Evolutionary conservation across 805 yeast species (phyloP).

Genomic region (Myxozyma geophila): DNA sequence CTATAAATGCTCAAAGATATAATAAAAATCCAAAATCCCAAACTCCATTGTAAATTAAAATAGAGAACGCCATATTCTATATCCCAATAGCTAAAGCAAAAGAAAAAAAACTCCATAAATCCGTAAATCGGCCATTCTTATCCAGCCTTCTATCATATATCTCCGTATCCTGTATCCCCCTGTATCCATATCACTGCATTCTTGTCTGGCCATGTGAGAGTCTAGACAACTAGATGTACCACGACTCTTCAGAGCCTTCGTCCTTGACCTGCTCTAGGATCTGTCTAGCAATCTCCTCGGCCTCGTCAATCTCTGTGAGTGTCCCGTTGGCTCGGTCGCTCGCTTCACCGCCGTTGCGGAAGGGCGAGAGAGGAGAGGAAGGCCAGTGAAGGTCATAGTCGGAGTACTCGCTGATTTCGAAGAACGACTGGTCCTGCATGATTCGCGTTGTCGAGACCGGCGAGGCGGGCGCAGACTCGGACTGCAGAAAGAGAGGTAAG

Average conservation of each 20-base stretch:
- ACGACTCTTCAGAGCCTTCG: background rate
- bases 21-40: too few species aligned
- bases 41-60: background rate
- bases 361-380: background rate
- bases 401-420: conserved; percentile 12
- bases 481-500: background rate
- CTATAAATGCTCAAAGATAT: too few species aligned
- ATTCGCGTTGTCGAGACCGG: conserved; percentile 22
- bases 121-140: background rate
- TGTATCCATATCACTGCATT: background rate
- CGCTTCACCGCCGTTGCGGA: too few species aligned
- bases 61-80: background rate
- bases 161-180: background rate
- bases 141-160: too few species aligned
- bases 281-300: conserved; percentile 26
- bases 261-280: conserved; percentile 25
- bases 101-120: background rate
- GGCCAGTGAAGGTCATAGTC: background rate
- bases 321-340: background rate
- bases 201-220: too few species aligned
- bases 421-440: conserved; percentile 26
- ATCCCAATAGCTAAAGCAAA: background rate
- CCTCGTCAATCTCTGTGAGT: conserved; percentile 13
- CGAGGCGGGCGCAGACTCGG: conserved; percentile 2
- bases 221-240: conserved; percentile 11